A percentile compares a stretch with the other conserved stretches of the same genome.
Conservation (phyloP, 306 rosid species). For the Senna tora region DNA sequence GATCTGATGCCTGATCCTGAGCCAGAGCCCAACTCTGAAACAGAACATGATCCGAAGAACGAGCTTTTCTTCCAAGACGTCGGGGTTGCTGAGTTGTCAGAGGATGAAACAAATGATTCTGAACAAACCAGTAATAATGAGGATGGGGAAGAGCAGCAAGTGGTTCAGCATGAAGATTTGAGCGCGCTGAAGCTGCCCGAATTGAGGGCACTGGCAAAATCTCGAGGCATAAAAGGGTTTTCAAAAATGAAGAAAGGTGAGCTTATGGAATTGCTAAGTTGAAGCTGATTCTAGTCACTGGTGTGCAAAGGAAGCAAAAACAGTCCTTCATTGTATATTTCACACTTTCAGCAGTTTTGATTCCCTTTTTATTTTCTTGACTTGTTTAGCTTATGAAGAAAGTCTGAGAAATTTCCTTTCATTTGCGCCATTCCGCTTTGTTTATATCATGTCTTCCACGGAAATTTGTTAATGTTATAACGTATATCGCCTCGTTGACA, state of each 20-base stretch:
- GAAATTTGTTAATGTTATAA: neutral
- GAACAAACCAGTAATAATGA: constrained; percentile 49
- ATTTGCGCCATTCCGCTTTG: neutral
- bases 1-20: constrained; percentile 48
- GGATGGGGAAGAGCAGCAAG: constrained; percentile 40
- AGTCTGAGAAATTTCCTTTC: neutral
- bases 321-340: neutral
- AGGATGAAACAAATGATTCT: constrained; percentile 48
- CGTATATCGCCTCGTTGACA: neutral
- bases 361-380: neutral
- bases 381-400: neutral
- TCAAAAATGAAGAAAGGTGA: constrained; percentile 90
- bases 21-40: constrained; percentile 4
- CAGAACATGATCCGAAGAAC: constrained; percentile 49
- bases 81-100: constrained; percentile 53
- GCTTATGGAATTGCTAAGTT: constrained; percentile 66
- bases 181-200: constrained; percentile 70
- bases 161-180: constrained; percentile 54
- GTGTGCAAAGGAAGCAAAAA: constrained; percentile 23
- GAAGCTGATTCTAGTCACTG: constrained; percentile 39
- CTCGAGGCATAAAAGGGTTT: constrained; percentile 80
- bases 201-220: constrained; percentile 81
- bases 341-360: neutral
- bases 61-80: constrained; percentile 47
- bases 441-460: neutral